phyloP scores from a whole-genome alignment of 768 basidiomycete genomes.

The Amylocystis lapponica region DNA sequence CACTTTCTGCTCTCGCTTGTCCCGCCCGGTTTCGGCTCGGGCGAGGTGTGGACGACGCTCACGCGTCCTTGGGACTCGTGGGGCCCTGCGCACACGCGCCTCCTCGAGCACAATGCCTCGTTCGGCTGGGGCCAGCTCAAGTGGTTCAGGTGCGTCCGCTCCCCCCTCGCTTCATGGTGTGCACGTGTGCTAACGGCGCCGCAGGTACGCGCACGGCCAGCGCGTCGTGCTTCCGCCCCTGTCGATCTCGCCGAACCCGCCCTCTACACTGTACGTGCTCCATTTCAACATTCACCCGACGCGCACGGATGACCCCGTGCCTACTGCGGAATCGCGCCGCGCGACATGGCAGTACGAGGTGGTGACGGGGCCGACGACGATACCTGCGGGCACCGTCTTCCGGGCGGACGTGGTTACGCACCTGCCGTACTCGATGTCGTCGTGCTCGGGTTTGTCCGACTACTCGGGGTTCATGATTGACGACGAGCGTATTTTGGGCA shows the following conservation, averaged over 20 bases:
- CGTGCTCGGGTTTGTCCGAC: constrained; percentile 5
- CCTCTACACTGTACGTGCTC: constrained; percentile 6
- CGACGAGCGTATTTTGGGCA: constrained; percentile 33
- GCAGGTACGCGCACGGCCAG: constrained; percentile 35
- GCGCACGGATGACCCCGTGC: constrained; percentile 13
- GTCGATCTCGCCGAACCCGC: constrained; percentile 4
- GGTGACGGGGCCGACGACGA: not conserved
- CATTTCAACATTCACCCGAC: constrained; percentile 27
- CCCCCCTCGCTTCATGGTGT: not conserved
- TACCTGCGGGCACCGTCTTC: constrained; percentile 6
- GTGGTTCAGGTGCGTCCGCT: constrained; percentile 37
- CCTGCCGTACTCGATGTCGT: constrained; percentile 14
- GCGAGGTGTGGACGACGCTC: not conserved
- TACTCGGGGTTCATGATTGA: constrained; percentile 39
- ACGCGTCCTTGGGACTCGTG: constrained; percentile 32
- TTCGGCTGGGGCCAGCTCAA: constrained; percentile 23
- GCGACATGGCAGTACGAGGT: constrained; percentile 3
- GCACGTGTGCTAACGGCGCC: not conserved
- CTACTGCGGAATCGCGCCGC: no score
- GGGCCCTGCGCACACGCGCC: constrained; percentile 31
- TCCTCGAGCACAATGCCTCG: constrained; percentile 26
- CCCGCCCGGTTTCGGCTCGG: not conserved
- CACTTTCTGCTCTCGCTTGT: constrained; percentile 19
- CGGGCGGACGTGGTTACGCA: constrained; percentile 7
- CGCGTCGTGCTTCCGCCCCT: constrained; percentile 28